Evolutionary conservation across 129 eudicot genomes (phyloP).

Genomic region (Helichrysum umbraculigerum): DNA sequence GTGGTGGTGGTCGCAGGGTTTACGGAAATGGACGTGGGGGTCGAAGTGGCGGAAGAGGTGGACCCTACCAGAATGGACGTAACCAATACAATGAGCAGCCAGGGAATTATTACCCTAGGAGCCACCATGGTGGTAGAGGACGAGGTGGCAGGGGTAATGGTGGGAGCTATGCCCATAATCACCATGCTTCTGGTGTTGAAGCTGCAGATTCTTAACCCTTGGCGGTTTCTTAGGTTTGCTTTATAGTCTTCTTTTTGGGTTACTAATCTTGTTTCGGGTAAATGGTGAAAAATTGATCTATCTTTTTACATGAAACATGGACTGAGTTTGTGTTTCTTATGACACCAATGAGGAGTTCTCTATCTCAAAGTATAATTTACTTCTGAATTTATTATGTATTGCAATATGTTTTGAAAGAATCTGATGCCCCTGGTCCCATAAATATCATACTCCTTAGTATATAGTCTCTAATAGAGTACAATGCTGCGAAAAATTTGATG

Average conservation of each 20-base stretch:
- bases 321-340: slow-evolving; percentile 17
- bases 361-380: slow-evolving; percentile 12
- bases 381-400: slow-evolving; percentile 8
- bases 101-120: slow-evolving; percentile 64
- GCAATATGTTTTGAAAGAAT: neutral
- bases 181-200: slow-evolving; percentile 34
- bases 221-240: slow-evolving; percentile 24
- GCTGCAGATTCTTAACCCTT: slow-evolving; percentile 41
- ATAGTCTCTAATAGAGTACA: neutral
- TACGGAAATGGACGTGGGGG: slow-evolving; percentile 76
- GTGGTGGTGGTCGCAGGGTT: slow-evolving; percentile 66
- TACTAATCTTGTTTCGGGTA: slow-evolving; percentile 31
- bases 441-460: no score
- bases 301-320: slow-evolving; percentile 29
- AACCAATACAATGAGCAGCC: slow-evolving; percentile 66
- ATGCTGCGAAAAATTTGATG: neutral
- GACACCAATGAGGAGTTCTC: slow-evolving; percentile 2
- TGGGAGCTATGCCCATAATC: slow-evolving; percentile 41
- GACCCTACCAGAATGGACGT: slow-evolving; percentile 77
- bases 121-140: slow-evolving; percentile 52
- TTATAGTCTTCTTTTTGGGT: slow-evolving; percentile 16
- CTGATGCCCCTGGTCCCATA: neutral
- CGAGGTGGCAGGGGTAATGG: slow-evolving; percentile 55
- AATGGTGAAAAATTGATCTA: slow-evolving; percentile 33
- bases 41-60: slow-evolving; percentile 58